phyloP scores from a whole-genome alignment of 192 early-diverging fungal genomes.

The Phlyctochytrium arcticum region DNA sequence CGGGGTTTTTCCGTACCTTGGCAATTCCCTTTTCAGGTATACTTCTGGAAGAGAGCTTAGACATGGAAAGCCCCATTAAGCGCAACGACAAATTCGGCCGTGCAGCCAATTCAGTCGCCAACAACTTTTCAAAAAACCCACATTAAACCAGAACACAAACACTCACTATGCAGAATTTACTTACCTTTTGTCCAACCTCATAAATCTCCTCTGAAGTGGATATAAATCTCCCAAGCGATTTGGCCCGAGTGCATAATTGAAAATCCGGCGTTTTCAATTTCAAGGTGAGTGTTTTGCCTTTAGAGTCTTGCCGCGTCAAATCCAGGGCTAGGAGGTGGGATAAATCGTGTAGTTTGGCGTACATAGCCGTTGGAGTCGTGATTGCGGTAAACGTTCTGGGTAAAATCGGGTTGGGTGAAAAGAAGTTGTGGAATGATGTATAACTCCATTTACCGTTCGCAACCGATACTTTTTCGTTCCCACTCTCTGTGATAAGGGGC shows the following conservation, averaged over 20 bases:
- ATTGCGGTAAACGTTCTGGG: slow-evolving; percentile 10
- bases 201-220: not conserved
- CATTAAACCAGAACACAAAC: not conserved
- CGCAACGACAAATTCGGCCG: slow-evolving; percentile 30
- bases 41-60: slow-evolving; percentile 3
- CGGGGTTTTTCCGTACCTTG: not conserved
- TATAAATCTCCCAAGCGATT: slow-evolving; percentile 24
- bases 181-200: not conserved
- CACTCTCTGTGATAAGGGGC: not conserved
- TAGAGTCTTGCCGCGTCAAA: slow-evolving; percentile 28
- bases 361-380: slow-evolving; percentile 25
- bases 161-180: not conserved
- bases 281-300: slow-evolving; percentile 41
- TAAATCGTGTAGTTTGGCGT: slow-evolving; percentile 42
- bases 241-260: slow-evolving; percentile 37
- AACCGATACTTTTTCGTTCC: slow-evolving; percentile 49
- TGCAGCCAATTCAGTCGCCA: slow-evolving; percentile 39
- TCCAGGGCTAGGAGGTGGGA: slow-evolving; percentile 38
- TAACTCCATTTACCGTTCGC: slow-evolving; percentile 37
- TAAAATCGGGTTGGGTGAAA: too few relatives aligned
- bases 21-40: not conserved
- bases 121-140: slow-evolving; percentile 16
- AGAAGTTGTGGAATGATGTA: too few relatives aligned
- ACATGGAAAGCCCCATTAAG: slow-evolving; percentile 44
- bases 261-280: slow-evolving; percentile 46